Evolutionary conservation across 257 asterid genomes (phyloP).

Genomic region (Lithospermum erythrorhizon): DNA sequence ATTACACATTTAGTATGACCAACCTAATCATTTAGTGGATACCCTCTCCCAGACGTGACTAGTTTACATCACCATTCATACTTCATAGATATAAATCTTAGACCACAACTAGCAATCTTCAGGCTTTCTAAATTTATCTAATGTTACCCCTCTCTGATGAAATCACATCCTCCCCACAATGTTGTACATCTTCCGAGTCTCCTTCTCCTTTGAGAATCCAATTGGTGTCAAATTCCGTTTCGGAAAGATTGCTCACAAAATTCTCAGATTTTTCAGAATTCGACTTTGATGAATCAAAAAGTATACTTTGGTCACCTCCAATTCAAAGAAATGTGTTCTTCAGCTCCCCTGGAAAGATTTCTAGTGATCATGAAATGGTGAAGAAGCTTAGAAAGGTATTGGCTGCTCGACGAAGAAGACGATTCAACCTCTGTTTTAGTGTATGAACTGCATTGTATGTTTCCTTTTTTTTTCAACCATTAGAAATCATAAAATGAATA

Average conservation of each 20-base stretch:
- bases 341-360: conserved; percentile 42
- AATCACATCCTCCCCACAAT: conserved; percentile 29
- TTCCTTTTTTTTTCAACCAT: no score
- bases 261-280: conserved; percentile 63
- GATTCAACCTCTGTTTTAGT: conserved; percentile 42
- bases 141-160: conserved; percentile 45
- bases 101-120: background rate
- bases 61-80: conserved; percentile 9
- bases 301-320: conserved; percentile 88
- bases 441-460: conserved; percentile 21
- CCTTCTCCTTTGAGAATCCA: conserved; percentile 36
- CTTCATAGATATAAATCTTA: conserved; percentile 7
- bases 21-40: no score
- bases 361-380: conserved; percentile 33
- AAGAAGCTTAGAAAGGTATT: conserved; percentile 34
- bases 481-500: no score
- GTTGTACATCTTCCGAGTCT: conserved; percentile 5
- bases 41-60: no score
- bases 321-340: conserved; percentile 47
- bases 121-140: conserved; percentile 9
- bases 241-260: conserved; percentile 49
- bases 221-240: conserved; percentile 59
- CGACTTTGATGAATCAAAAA: conserved; percentile 52
- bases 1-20: no score
- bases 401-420: conserved; percentile 28